Conservation (phyloP, 768 basidiomycete genomes). For the Calocybe indica region DNA sequence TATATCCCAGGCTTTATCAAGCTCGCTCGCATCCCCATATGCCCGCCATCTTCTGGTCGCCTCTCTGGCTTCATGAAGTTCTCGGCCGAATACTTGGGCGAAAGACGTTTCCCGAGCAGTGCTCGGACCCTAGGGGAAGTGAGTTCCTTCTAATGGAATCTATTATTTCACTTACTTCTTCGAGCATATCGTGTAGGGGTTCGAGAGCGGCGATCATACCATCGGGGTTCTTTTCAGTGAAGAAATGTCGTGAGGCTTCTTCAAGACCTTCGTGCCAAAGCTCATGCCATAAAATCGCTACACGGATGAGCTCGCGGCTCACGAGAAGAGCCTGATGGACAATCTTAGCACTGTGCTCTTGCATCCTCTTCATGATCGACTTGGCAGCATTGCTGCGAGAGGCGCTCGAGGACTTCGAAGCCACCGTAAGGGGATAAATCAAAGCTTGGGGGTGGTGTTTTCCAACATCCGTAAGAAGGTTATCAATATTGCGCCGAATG, state of each 20-base stretch:
- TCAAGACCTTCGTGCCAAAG: constrained; percentile 98
- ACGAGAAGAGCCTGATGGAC: constrained; percentile 86
- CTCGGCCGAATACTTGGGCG: constrained; percentile 87
- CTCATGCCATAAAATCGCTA: constrained; percentile 98
- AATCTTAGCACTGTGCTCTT: constrained; percentile 81
- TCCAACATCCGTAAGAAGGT: constrained; percentile 86
- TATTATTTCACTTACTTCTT: constrained; percentile 49
- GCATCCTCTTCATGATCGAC: constrained; percentile 88
- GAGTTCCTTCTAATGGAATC: neutral
- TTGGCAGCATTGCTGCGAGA: constrained; percentile 78
- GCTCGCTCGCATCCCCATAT: constrained; percentile 81
- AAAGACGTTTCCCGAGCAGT: constrained; percentile 95
- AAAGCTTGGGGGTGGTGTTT: constrained; percentile 96
- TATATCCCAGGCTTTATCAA: constrained; percentile 98
- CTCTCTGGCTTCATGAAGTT: constrained; percentile 88
- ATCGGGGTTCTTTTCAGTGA: constrained; percentile 93
- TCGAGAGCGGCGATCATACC: constrained; percentile 94
- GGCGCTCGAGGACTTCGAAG: constrained; percentile 88
- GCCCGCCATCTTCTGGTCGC: constrained; percentile 82
- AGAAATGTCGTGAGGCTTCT: constrained; percentile 94
- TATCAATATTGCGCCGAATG: constrained; percentile 85
- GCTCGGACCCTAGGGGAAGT: constrained; percentile 66
- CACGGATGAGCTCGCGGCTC: constrained; percentile 91
- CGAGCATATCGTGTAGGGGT: constrained; percentile 89
- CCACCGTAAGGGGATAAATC: constrained; percentile 93